Percentiles rank a stretch among this genome's conserved stretches.
Conservation (phyloP, 306 rosid genomes). For the Dalbergia cochinchinensis region DNA sequence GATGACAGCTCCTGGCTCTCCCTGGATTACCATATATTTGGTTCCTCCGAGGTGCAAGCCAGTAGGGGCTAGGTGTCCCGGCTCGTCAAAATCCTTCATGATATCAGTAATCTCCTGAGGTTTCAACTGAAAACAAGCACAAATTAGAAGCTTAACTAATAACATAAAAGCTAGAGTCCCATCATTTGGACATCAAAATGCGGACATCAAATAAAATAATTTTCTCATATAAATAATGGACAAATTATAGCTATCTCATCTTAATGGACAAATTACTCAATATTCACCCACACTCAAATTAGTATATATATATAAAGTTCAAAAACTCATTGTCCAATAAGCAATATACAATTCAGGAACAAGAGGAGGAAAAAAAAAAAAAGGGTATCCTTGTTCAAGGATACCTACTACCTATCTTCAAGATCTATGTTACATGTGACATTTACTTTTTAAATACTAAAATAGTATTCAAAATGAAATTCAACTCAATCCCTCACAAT, state of each 20-base stretch:
- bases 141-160: conserved; percentile 14
- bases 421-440: neutral
- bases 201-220: too few relatives aligned
- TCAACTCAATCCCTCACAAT: neutral
- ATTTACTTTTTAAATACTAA: too few relatives aligned
- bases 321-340: neutral
- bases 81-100: conserved; percentile 91
- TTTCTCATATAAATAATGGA: too few relatives aligned
- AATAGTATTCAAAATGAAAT: neutral
- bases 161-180: neutral
- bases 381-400: neutral
- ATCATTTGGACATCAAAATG: neutral
- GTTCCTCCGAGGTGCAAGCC: conserved; percentile 77
- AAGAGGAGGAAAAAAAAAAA: neutral
- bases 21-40: conserved; percentile 96
- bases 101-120: conserved; percentile 68
- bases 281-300: too few relatives aligned
- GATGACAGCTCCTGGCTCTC: conserved; percentile 94
- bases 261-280: too few relatives aligned
- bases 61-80: conserved; percentile 93
- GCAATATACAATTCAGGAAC: neutral
- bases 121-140: conserved; percentile 60
- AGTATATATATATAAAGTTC: too few relatives aligned
- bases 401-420: neutral
- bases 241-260: too few relatives aligned